Base-by-base conservation (phyloP, 306 rosid species). In the Astragalus membranaceus region DNA sequence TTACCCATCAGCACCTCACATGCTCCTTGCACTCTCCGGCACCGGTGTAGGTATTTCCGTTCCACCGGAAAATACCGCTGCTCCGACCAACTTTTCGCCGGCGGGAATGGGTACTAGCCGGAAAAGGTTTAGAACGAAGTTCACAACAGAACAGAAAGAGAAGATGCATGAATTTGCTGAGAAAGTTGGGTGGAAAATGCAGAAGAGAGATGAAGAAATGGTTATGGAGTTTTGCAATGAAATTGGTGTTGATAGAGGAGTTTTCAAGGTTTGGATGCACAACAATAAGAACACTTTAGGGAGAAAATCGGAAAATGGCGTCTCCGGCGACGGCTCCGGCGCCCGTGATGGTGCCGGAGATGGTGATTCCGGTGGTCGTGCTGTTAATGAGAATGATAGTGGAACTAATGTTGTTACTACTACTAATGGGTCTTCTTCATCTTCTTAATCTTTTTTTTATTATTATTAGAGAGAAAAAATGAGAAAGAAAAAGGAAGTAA, bases 261-360 rank as follows among this genome's bases (percentile, higher is more conserved):
- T 91, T 47, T 85, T 94, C 49, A 91, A 91, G 61, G 99, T 94
- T 6, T 94, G 97, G 99, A 94, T 94, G 99, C 99, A 94, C 69
- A 94, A 94, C 80, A 94, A 94, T 75, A 94, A 94, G 76, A 88
- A 84, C 86, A 87, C 89, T 3, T 59, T 85, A 0, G 82, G 70
- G 0, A 92, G 76, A 49, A 83, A 71, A 61, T 61, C 36, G 12
- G 93, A 87, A 10, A 58, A 54, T 8, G 61, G 0, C 16, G 39
- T 35, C 9, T 39, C 44, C 44, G 44, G 67, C 2, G 3, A 8
- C 36, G 26, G 1, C 14, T 51, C 15, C 2, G 58, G 49, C 10
- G 78, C 66, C 11, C 29, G 10, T 41, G 55, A 0, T 0, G 51
- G 20, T 23, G 30, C 14, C 57, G 57, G 2, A 0, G 51, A 23